phyloP scores from a whole-genome alignment of 352 stramenopile species.

The Vaucheria bursata region DNA sequence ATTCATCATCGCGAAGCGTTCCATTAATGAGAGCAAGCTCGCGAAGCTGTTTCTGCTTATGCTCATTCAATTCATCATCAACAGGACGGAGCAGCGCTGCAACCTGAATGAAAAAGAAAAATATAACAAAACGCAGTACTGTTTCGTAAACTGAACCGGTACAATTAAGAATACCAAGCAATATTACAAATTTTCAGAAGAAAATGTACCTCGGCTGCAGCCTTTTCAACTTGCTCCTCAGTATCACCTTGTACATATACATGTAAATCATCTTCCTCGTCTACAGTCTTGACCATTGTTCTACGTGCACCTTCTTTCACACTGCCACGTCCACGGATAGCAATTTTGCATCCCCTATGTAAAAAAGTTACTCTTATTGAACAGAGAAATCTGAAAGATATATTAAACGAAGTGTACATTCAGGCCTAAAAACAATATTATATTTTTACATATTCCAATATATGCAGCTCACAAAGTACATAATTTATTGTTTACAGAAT shows the following conservation, averaged over 20 bases:
- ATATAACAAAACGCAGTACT: not conserved
- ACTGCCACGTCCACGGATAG: slow-evolving; percentile 69
- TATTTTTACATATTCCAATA: too few relatives aligned
- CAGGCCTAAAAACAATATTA: too few relatives aligned
- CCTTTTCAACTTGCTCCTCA: slow-evolving; percentile 58
- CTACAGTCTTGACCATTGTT: slow-evolving; percentile 55
- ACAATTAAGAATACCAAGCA: too few relatives aligned
- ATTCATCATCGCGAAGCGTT: slow-evolving; percentile 90
- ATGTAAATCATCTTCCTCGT: slow-evolving; percentile 73
- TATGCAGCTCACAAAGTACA: too few relatives aligned
- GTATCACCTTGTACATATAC: slow-evolving; percentile 81
- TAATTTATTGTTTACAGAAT: too few relatives aligned
- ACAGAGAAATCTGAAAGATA: too few relatives aligned
- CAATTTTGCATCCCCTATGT: slow-evolving; percentile 81
- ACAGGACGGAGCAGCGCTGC: slow-evolving; percentile 76
- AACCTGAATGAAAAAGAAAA: slow-evolving; percentile 55
- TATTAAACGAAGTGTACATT: too few relatives aligned
- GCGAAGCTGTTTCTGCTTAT: slow-evolving; percentile 96
- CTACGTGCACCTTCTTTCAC: slow-evolving; percentile 90
- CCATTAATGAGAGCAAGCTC: slow-evolving; percentile 98
- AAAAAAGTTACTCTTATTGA: too few relatives aligned
- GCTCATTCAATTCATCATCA: slow-evolving; percentile 74
- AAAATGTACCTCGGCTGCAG: slow-evolving; percentile 4
- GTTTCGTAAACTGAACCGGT: not conserved
- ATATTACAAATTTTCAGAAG: too few relatives aligned